Conservation (phyloP, 2,329 filamentous ascomycete genomes). For the Penicillium sp. region DNA sequence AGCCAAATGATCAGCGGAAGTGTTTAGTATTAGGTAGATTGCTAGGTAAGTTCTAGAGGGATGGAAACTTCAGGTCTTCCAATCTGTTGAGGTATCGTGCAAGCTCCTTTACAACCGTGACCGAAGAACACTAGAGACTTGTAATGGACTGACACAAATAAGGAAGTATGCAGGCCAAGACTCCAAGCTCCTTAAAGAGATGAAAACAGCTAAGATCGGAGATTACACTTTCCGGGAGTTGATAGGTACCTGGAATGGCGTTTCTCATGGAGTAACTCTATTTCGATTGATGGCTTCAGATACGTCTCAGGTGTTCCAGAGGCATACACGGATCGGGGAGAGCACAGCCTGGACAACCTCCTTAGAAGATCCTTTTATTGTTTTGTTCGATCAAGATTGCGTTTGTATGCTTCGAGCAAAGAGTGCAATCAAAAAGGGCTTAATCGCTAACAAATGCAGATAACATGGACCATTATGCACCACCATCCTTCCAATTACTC, state of each 20-base stretch:
- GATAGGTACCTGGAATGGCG: background rate
- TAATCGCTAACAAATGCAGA: slow-evolving; percentile 36
- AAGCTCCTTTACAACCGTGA: background rate
- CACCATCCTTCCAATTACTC: slow-evolving; percentile 54
- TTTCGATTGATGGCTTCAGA: background rate
- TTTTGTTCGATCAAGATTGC: background rate
- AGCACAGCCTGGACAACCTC: too few relatives aligned
- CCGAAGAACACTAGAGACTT: too few relatives aligned
- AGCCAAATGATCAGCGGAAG: too few relatives aligned
- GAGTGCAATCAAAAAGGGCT: background rate
- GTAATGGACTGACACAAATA: background rate
- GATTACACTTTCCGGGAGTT: background rate
- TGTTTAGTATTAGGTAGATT: too few relatives aligned
- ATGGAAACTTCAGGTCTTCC: background rate
- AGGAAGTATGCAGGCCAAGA: background rate
- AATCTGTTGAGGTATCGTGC: too few relatives aligned
- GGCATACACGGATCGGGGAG: too few relatives aligned
- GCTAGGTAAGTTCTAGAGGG: too few relatives aligned
- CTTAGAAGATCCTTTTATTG: too few relatives aligned
- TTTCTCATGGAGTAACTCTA: too few relatives aligned
- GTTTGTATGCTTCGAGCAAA: background rate
- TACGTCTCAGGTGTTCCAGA: too few relatives aligned
- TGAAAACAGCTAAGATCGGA: background rate
- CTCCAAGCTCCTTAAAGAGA: background rate
- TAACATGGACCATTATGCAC: slow-evolving; percentile 37